Base-by-base conservation (phyloP, 148 eudicot genomes). In the Amaranthus cruentus region DNA sequence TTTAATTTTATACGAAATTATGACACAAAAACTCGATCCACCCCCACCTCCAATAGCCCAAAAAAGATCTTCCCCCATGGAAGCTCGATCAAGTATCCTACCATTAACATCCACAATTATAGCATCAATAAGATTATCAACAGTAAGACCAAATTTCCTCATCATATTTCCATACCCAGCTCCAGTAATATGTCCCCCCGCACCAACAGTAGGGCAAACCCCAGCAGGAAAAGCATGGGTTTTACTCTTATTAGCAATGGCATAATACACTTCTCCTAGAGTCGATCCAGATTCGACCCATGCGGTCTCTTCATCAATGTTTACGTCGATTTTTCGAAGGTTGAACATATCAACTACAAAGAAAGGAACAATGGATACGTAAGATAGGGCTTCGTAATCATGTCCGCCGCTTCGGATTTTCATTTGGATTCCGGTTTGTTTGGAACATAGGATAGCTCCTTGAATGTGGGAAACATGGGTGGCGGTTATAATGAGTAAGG, bases 111-210 rank as follows among this genome's bases (percentile, higher is more conserved):
- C 66, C 49, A 75, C 71, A 58, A 67, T 11, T 57, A 47, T 49
- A 50, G 71, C 66, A 38, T 75, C 78, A 42, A 75, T 13, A 5
- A 75, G 52, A 58, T 75, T 58, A 66, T 75, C 78, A 4, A 13
- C 21, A 1, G 78, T 46, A 28, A 75, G 72, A 55, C 78, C 78
- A 2, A 67, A 75, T 67, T 75, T 75, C 42, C 78, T 38, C 72
- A 75, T 68, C 56, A 75, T 18, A 59, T 75, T 75, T 10, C 77
- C 78, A 14, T 75, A 75, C 4, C 78, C 78, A 4, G 65, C 78
- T 2, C 78, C 78, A 42, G 66, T 67, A 7, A 75, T 47, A 49
- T 75, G 78, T 4, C 78, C 78, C 28, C 72, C 78, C 9, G 66
- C 78, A 14, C 78, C 78, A 13, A 75, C 78, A 0, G 78, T 75